Evolutionary conservation across 2,329 filamentous ascomycete genomes (phyloP), one percentile per base, ranked within the genome.

Genomic region (Penicillium sp.): DNA sequence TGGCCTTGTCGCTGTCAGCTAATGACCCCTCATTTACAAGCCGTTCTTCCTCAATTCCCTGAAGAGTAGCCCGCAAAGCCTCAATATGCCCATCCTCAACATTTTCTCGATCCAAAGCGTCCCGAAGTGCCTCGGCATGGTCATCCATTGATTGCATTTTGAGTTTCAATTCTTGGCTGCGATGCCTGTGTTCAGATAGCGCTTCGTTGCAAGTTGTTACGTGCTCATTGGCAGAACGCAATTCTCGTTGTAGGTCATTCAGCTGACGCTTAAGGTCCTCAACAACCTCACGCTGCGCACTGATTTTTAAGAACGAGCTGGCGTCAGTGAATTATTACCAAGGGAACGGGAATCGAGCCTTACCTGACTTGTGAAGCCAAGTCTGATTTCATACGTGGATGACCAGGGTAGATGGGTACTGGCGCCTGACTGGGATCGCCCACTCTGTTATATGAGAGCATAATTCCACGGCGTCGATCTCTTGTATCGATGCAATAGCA

Each of bases 331-430:
- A n/a, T n/a, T n/a, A n/a, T n/a, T n/a, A n/a, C 16, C 20, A 13
- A 27, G 18, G 13, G 12, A 29, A 22, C 7, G 25, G 11, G 6
- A 13, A 27, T 27, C 6, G 18, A 4, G 12, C 44, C 55, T 33
- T 55, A 76, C 68, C 62, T 69, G 27, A 89, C 74, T 54, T 86
- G 83, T 12, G 75, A 76, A 39, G 77, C 82, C 16, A 77, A 71
- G 56, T 94, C 85, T 1, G 84, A 82, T 55, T 82, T 83, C 79
- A 95, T 93, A n/a, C 88, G 79, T 15, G 83, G 71, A 7, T 65
- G 66, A 26, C 75, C 70, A 0, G 56, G 61, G 48, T 69, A 78
- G 11, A 74, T 71, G 6, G 69, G 60, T 4, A 83, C 70, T 9
- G 76, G 74, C 26, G 68, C 65, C 25, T 74, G 67, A 32, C 66